phyloP scores from a whole-genome alignment of 495 filamentous ascomycete genomes.

The Talaromyces adpressus region DNA sequence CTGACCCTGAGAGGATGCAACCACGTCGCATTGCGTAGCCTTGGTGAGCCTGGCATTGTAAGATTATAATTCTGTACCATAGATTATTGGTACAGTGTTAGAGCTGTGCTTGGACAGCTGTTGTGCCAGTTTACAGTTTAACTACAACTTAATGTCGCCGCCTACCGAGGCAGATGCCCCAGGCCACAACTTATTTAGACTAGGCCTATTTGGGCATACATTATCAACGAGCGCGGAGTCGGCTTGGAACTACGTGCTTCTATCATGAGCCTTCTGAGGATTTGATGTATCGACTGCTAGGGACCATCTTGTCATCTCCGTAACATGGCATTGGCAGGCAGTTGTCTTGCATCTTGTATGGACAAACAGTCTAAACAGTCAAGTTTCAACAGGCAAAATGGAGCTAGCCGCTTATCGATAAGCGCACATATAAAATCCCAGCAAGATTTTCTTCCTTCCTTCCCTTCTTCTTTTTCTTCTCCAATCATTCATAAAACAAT shows the following conservation, averaged over 20 bases:
- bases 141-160: background rate
- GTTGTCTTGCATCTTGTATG: no score
- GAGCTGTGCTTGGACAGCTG: background rate
- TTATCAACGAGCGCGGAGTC: no score
- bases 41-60: constrained; percentile 6
- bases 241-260: no score
- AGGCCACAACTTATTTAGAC: background rate
- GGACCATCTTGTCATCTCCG: no score
- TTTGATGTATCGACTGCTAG: no score
- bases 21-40: constrained; percentile 37
- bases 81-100: background rate
- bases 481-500: constrained; percentile 26
- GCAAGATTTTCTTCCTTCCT: constrained; percentile 17
- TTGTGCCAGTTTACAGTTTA: background rate
- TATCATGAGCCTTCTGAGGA: no score
- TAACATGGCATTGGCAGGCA: no score
- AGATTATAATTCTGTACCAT: background rate
- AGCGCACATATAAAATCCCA: constrained; percentile 21
- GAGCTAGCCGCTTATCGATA: constrained; percentile 35
- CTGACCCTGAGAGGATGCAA: constrained; percentile 49
- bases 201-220: background rate
- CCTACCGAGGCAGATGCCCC: background rate
- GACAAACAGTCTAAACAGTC: no score
- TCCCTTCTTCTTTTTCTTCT: constrained; percentile 26
- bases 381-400: no score